Base-by-base conservation (phyloP, 108 stramenopile genomes). In the Skeletonema grethae region DNA sequence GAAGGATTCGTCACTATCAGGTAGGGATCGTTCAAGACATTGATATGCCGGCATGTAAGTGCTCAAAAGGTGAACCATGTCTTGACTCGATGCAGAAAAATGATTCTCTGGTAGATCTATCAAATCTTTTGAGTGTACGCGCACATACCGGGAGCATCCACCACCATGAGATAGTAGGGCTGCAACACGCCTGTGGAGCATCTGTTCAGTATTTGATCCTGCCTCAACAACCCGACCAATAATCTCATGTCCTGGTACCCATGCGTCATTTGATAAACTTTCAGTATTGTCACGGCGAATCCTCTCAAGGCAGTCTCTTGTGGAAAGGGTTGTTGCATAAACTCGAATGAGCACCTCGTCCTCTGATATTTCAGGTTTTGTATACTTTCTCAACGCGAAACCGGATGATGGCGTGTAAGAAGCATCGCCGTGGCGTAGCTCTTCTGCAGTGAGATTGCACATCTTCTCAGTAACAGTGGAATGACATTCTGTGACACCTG, bases 11-110 rank as follows among this genome's bases (percentile, higher is more conserved):
- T 43, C 41, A 43, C 3, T 43, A 43, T 4, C 15, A 43, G 41
- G 41, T n/a, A n/a, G 11, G 2, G 38, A 2, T 4, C 41, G 3
- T 15, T 53, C 50, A 9, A 53, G 60, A 5, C 80, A 64, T 72
- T 94, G 93, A 63, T 89, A 91, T 1, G 93, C 93, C 5, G 86
- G 55, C 70, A 94, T 77, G 73, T 91, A 94, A 3, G 77, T 89
- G 30, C 87, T 77, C 4, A 84, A 73, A 61, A 94, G 75, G 59
- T 87, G 88, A 31, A 79, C 82, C 2, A 84, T 79, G 53, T 61
- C 57, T 7, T 69, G 67, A 28, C 77, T 67, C 25, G 67, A 75
- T 18, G 84, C 70, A 63, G 34, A 15, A n/a, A 43, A 43, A 43
- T 15, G 15, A 0, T n/a, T 75, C 13, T 61, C 36, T 20, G 90